Percentiles rank a stretch among this genome's conserved stretches.
These are phyloP conservation scores for Backusella tarrabulga DNA, from an alignment of 192 early-diverging fungal species.

Conservation along the genomic window DNA sequence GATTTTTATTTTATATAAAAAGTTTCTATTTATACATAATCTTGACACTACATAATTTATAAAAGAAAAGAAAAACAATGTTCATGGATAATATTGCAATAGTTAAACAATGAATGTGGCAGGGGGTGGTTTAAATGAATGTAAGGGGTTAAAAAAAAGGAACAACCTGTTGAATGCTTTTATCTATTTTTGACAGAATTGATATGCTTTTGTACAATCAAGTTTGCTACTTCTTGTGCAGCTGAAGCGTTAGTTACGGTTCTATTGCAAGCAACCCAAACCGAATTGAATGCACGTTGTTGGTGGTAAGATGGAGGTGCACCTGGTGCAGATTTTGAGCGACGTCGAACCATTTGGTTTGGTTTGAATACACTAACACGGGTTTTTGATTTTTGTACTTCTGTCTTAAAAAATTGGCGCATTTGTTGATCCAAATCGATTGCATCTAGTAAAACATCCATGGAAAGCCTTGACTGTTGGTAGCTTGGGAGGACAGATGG, in stretches of 20 bases:
- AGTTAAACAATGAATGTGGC: constrained; percentile 6
- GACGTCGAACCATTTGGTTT: neutral
- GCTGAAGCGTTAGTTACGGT: neutral
- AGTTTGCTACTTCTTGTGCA: constrained; percentile 13
- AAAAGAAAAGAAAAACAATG: neutral
- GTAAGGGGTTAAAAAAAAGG: neutral
- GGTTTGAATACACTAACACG: neutral
- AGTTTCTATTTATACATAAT: constrained; percentile 3
- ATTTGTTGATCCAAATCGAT: constrained; percentile 33
- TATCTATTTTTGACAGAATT: constrained; percentile 15
- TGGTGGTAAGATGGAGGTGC: constrained; percentile 14
- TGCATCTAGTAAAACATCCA: constrained; percentile 27
- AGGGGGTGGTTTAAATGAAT: neutral
- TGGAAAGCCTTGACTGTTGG: constrained; percentile 6
- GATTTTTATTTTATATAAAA: constrained; percentile 11
- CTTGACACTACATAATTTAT: constrained; percentile 1
- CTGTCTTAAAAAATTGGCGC: constrained; percentile 19
- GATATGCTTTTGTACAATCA: constrained; percentile 23
- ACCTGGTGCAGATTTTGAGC: constrained; percentile 21
- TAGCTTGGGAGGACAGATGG: constrained; percentile 11
- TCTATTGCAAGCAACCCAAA: constrained; percentile 3
- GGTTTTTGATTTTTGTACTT: constrained; percentile 15
- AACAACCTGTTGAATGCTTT: neutral
- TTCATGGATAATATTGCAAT: constrained; percentile 7
- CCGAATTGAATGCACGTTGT: constrained; percentile 8